phyloP scores from a whole-genome alignment of 345 rosid genomes.

The Viola odorata region DNA sequence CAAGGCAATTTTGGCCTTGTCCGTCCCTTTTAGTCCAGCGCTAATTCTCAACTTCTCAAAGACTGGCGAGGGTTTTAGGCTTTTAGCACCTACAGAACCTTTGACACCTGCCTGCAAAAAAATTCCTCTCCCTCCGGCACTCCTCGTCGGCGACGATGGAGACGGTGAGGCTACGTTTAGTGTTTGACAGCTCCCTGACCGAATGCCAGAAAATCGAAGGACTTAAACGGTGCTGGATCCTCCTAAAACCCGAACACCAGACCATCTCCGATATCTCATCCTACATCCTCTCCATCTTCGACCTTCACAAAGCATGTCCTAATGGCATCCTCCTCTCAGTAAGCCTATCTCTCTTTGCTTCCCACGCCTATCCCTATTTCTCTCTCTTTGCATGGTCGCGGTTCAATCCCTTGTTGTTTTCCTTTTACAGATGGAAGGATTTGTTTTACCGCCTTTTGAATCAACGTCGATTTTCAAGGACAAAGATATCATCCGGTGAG shows the following conservation, averaged over 20 bases:
- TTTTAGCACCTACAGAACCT: too few relatives aligned
- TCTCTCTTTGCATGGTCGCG: too few relatives aligned
- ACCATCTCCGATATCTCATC: slow-evolving; percentile 68
- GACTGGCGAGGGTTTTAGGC: too few relatives aligned
- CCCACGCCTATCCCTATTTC: too few relatives aligned
- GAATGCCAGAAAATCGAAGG: slow-evolving; percentile 51
- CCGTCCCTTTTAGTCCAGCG: too few relatives aligned
- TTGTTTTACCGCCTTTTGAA: slow-evolving; percentile 80
- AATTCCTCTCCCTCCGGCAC: too few relatives aligned
- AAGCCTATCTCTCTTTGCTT: neutral
- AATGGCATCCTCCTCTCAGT: slow-evolving; percentile 70
- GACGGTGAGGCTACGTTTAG: slow-evolving; percentile 59
- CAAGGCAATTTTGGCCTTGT: too few relatives aligned
- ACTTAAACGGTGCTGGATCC: slow-evolving; percentile 67
- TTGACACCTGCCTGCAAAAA: too few relatives aligned
- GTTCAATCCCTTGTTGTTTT: too few relatives aligned
- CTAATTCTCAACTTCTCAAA: too few relatives aligned
- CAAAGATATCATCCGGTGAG: slow-evolving; percentile 71
- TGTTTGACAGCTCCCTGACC: slow-evolving; percentile 44
- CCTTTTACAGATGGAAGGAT: slow-evolving; percentile 87
- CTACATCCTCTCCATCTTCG: slow-evolving; percentile 46
- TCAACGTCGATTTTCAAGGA: slow-evolving; percentile 67
- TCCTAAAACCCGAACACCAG: slow-evolving; percentile 57
- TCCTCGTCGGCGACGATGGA: too few relatives aligned
- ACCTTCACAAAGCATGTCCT: slow-evolving; percentile 62